Conservation (phyloP, 2,329 filamentous ascomycete genomes). For the Microascus cirrosus region DNA sequence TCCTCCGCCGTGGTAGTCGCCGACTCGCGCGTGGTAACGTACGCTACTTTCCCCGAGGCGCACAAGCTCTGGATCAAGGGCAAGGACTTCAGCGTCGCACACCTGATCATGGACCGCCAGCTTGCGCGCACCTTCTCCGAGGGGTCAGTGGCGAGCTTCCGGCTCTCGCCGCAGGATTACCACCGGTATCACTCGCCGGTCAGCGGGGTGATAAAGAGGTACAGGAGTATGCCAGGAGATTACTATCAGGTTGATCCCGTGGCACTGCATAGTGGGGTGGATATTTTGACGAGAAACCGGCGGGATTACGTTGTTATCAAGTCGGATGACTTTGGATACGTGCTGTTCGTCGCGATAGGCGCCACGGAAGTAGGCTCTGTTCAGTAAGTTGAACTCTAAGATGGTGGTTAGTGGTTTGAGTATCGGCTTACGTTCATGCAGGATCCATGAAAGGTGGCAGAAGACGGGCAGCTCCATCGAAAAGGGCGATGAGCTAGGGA, state of each 20-base stretch:
- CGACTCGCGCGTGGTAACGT: conserved; percentile 24
- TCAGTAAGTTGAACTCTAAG: conserved; percentile 15
- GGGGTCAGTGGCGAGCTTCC: conserved; percentile 25
- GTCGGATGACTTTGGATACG: conserved; percentile 24
- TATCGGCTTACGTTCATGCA: conserved; percentile 6
- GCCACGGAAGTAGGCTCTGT: conserved; percentile 26
- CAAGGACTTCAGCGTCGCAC: conserved; percentile 25
- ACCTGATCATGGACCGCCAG: conserved; percentile 21
- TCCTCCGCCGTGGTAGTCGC: conserved; percentile 18
- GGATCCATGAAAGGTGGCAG: conserved; percentile 21
- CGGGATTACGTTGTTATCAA: conserved; percentile 23
- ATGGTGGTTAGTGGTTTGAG: not conserved
- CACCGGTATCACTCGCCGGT: conserved; percentile 32
- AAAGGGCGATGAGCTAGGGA: conserved; percentile 26
- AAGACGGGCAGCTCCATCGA: conserved; percentile 16
- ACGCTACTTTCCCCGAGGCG: conserved; percentile 18
- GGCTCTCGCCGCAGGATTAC: conserved; percentile 30
- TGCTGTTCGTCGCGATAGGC: conserved; percentile 28
- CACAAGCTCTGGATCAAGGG: conserved; percentile 30
- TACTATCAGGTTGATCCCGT: conserved; percentile 30
- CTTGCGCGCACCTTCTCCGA: conserved; percentile 19
- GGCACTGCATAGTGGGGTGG: conserved; percentile 17
- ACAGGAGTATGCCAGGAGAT: conserved; percentile 25
- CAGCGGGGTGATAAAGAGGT: conserved; percentile 21
- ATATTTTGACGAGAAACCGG: conserved; percentile 25